These are phyloP conservation scores for Carpinus fangiana DNA, from an alignment of 306 rosid genomes.

Conservation along the genomic window DNA sequence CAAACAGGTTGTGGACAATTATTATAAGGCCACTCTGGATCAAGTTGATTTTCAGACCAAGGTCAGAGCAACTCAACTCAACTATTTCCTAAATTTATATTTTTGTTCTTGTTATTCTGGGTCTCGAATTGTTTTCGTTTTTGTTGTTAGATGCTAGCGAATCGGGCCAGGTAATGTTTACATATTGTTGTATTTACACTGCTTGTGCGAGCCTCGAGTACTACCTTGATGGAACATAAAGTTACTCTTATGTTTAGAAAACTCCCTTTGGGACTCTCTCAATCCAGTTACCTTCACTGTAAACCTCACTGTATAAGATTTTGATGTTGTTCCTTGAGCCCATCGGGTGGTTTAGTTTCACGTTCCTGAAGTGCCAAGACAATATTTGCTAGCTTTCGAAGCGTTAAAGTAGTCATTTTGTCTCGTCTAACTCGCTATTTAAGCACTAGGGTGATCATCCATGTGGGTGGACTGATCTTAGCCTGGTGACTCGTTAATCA, in stretches of 20 bases:
- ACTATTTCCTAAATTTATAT: not conserved
- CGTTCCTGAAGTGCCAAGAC: too few species aligned
- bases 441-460: too few species aligned
- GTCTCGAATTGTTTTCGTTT: not conserved
- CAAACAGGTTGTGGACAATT: slow-evolving; percentile 49
- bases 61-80: slow-evolving; percentile 30
- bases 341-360: not conserved
- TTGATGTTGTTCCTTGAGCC: not conserved
- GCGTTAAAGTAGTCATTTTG: too few species aligned
- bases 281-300: too few species aligned
- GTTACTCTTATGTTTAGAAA: too few species aligned
- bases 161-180: not conserved
- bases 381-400: too few species aligned
- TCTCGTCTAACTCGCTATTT: too few species aligned
- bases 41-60: slow-evolving; percentile 64
- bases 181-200: not conserved
- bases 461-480: too few species aligned
- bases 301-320: not conserved
- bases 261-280: too few species aligned
- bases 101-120: too few species aligned
- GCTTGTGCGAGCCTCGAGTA: not conserved
- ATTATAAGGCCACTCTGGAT: slow-evolving; percentile 52
- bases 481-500: too few species aligned
- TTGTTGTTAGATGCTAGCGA: not conserved
- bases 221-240: too few species aligned